Conservation (phyloP, 495 filamentous ascomycete species). For the Neurospora pannonica region DNA sequence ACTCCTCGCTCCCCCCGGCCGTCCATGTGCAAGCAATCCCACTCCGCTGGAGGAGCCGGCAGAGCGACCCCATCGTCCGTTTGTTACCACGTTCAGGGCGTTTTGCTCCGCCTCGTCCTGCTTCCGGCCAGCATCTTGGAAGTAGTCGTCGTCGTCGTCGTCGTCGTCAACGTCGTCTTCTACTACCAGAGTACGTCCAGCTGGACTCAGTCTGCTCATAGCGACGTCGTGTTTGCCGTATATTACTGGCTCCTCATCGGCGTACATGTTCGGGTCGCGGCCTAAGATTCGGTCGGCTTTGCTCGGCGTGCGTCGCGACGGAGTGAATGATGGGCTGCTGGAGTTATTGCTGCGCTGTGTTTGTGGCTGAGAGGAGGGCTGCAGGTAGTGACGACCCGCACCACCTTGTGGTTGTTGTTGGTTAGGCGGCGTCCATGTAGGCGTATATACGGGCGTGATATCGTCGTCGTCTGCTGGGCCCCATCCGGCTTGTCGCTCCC, state of each 20-base stretch:
- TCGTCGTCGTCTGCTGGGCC: slow-evolving; percentile 21
- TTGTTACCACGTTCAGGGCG: slow-evolving; percentile 35
- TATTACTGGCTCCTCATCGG: slow-evolving; percentile 20
- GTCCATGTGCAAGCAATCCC: slow-evolving; percentile 22
- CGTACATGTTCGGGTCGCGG: slow-evolving; percentile 39
- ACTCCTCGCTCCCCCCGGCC: not conserved
- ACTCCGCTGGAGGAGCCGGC: slow-evolving; percentile 23
- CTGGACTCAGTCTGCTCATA: slow-evolving; percentile 30
- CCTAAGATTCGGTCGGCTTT: slow-evolving; percentile 44
- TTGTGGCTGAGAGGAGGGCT: not conserved
- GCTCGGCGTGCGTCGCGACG: slow-evolving; percentile 23
- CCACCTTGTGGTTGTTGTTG: slow-evolving; percentile 4
- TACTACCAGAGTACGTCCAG: slow-evolving; percentile 26
- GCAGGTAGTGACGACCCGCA: slow-evolving; percentile 25
- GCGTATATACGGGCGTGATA: slow-evolving; percentile 14
- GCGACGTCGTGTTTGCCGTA: slow-evolving; percentile 22
- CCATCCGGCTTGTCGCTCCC: slow-evolving; percentile 49
- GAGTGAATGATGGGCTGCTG: not conserved
- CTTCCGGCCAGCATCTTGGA: not conserved
- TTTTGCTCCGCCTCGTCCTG: slow-evolving; percentile 27
- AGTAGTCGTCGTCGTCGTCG: slow-evolving; percentile 1
- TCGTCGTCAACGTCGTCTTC: slow-evolving; percentile 20
- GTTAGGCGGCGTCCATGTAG: slow-evolving; percentile 3
- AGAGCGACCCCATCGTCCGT: slow-evolving; percentile 26
- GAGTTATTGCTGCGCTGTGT: not conserved